Conservation (phyloP, 768 basidiomycete genomes). For the Cystoderma amianthinum region DNA sequence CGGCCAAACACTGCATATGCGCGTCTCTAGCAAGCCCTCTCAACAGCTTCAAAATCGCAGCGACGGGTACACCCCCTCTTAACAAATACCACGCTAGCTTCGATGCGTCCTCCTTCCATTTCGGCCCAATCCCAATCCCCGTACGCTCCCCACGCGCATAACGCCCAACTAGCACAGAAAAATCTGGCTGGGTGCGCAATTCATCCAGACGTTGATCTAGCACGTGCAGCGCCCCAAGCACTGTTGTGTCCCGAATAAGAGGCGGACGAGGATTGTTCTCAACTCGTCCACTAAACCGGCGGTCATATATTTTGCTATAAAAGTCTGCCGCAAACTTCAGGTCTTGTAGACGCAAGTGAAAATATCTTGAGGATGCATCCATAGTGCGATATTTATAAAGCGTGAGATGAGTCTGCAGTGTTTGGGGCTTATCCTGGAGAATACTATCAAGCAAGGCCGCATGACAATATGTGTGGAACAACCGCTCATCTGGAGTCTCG, state of each 20-base stretch:
- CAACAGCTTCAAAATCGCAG: conserved; percentile 57
- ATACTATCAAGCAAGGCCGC: conserved; percentile 81
- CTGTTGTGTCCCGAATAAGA: conserved; percentile 66
- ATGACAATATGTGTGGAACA: conserved; percentile 68
- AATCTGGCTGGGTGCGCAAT: conserved; percentile 31
- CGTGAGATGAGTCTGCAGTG: conserved; percentile 67
- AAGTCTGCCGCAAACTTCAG: conserved; percentile 71
- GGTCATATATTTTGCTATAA: conserved; percentile 67
- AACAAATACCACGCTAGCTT: conserved; percentile 65
- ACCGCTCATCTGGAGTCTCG: conserved; percentile 48
- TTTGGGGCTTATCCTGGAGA: conserved; percentile 82
- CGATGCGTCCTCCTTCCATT: conserved; percentile 7
- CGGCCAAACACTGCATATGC: conserved; percentile 42
- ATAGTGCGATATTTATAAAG: conserved; percentile 64
- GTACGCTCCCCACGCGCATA: conserved; percentile 49
- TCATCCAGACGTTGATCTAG: conserved; percentile 52
- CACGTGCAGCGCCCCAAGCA: conserved; percentile 57
- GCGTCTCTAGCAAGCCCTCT: conserved; percentile 58
- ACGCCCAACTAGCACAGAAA: conserved; percentile 34
- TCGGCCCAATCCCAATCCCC: conserved; percentile 5
- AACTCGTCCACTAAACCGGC: conserved; percentile 64
- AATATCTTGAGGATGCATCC: conserved; percentile 43
- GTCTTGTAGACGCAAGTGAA: conserved; percentile 66
- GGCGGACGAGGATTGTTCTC: conserved; percentile 63
- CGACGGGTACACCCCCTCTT: conserved; percentile 63